Evolutionary conservation across 345 rosid genomes (phyloP), one percentile per base, ranked within the genome.

Genomic region (Cardamine resedifolia): DNA sequence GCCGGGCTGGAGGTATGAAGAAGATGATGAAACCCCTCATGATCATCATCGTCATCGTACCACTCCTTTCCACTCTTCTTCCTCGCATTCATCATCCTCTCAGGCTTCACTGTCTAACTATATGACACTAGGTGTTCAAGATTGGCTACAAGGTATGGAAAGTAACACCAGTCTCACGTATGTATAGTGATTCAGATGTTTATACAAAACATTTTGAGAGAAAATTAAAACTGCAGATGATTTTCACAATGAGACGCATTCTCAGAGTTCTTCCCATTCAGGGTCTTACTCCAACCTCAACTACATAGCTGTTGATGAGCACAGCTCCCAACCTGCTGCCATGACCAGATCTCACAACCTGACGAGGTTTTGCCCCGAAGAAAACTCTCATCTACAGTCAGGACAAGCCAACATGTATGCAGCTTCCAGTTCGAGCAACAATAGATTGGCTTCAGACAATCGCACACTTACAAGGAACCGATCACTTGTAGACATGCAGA

Each of bases 401-500:
- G 55, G 75, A 44, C 79, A 84, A 36, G 71, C 73, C 61, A 84
- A 83, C 48, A 58, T 84, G 57, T 71, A 71, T 47, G 77, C 70
- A 81, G 61, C 74, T 65, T 74, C 83, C 41, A 79, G 80, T 47
- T 78, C 85, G 24, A 79, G 79, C 78, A 59, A 56, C 49, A 80
- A 19, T 51, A 70, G 70, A 76, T 12, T 74, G 52, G 49, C 30
- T 2, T 41, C 79, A 72, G 81, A 75, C 20, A 36, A 61, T 49
- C 85, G 68, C 24, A 60, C 71, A 33, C 71, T 90, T 21, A 75
- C 86, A 10, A 81, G 97, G 77, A 90, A 85, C 56, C 83, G 85
- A 15, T 90, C 97, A 4, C 78, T 88, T 20, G 85, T 87, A 23
- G 92, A 90, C 55, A 77, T 85, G 44, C 85, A 87, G 15, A 88